Base-by-base conservation (phyloP, 1,284 basidiomycete species). In the Ustilago esculenta region DNA sequence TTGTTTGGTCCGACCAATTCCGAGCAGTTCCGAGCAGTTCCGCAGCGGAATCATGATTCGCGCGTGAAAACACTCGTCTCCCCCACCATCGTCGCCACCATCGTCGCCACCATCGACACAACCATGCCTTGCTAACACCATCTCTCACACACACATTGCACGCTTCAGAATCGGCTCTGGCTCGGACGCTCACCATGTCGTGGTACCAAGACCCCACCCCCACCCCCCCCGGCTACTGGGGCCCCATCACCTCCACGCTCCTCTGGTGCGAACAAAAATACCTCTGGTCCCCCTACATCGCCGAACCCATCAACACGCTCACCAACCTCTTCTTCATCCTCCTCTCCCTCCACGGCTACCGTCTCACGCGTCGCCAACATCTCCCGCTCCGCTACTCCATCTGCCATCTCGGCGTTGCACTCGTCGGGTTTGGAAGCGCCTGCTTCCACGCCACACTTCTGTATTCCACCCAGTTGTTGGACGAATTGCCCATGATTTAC, bases 311-410 rank as follows among this genome's bases (percentile, higher is more conserved):
- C 50, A 80, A 80, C 43, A 73, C 77, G 55, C 82, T 63, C 81
- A 73, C 85, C 21, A 86, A 86, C 52, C 43, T 84, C 23, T 82
- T 84, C 14, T 84, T 84, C 37, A 81, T 86, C 58, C 41, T 72
- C 0, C 54, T 83, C 0, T 82, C 84, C 7, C 43, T 84, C 2
- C 85, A 83, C 42, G 84, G 83, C 9, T 70, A 45, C 29, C 48
- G 23, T 15, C 53, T 57, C 6, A 53, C 64, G 9, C 48, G 35
- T 5, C 43, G 46, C 4, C 46, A 75, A 36, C 32, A 39, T 1
- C 61, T 82, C 39, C 36, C 80, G 32, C 23, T 67, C 37, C 51
- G 77, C 6, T 79, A 69, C 27, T 44, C 68, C 5, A 41, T 79
- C 14, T 68, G 66, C 40, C 58, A 71, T 51, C 58, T 73, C n/a